Evolutionary conservation across 495 filamentous ascomycete genomes (phyloP), one percentile per base, ranked within the genome.

Genomic region (Podospora fimiseda): DNA sequence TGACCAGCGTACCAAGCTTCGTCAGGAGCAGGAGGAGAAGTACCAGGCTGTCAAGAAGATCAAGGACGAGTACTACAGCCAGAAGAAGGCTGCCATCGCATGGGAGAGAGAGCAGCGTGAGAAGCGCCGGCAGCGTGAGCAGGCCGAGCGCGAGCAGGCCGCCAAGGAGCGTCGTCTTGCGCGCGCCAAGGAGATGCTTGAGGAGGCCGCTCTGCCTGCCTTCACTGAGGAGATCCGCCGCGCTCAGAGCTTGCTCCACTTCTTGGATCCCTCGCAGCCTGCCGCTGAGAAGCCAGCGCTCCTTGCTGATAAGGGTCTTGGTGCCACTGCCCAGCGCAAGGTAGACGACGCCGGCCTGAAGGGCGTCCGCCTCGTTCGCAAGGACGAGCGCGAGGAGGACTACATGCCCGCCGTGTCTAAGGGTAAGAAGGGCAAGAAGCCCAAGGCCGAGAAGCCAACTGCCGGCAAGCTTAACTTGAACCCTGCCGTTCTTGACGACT

Each of bases 221-320:
- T 99, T 89, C 73, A 74, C 86, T 42, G 89, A 95, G 52, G 89
- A 97, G 74, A 94, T 99, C 62, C 77, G 88, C 42, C 85, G 86
- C 46, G 88, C 89, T 33, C 85, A 91, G 69, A 84, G 81, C 62
- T 76, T 99, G 9, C 85, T 96, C 52, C 83, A 84, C 46, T 91
- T 89, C 79, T 90, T 97, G 61, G 90, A 97, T 66, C 90, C 93
- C 1, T 78, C 86, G 2, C 62, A 64, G 47, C 45, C 45, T 27
- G 82, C 81, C 43, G 73, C 77, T 58, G 83, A 87, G 62, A 78
- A 82, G 59, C 70, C 78, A 18, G 72, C 76, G 15, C 85, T 88
- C 60, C 80, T 88, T 61, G 79, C 81, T 47, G 74, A 85, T 60
- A 77, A 77, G 55, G 76, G 78, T 30, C 66, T 78, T 39, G 78